These are phyloP conservation scores for Leccinellum rugosiceps DNA, from an alignment of 768 basidiomycete species.

Conservation along the genomic window DNA sequence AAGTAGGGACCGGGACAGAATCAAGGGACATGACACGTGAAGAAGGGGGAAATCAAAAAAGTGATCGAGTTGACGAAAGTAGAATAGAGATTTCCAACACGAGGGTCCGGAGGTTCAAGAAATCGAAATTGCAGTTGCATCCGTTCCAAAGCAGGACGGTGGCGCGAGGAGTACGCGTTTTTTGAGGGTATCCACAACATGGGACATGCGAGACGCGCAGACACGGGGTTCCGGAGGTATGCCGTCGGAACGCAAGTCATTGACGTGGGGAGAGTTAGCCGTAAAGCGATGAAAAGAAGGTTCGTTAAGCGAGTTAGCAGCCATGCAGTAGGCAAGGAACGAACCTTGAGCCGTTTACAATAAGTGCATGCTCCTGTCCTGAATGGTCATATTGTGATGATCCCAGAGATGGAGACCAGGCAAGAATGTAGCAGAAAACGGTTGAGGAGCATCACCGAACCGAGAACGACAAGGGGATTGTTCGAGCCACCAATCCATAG, in stretches of 20 bases:
- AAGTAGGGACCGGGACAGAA: not conserved
- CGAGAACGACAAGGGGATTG: slow-evolving; percentile 1
- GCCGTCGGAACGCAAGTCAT: slow-evolving; percentile 10
- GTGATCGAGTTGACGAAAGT: slow-evolving; percentile 6
- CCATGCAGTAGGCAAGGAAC: slow-evolving; percentile 23
- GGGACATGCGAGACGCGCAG: slow-evolving; percentile 7
- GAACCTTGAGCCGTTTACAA: slow-evolving; percentile 85
- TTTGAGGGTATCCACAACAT: slow-evolving; percentile 5
- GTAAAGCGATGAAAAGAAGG: slow-evolving; percentile 10
- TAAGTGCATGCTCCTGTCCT: slow-evolving; percentile 83
- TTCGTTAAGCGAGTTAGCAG: slow-evolving; percentile 19
- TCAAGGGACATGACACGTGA: slow-evolving; percentile 1
- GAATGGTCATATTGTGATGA: slow-evolving; percentile 10
- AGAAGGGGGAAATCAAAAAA: not conserved
- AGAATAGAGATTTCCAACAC: slow-evolving; percentile 11
- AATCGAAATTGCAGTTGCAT: slow-evolving; percentile 23
- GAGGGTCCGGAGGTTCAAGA: slow-evolving; percentile 27
- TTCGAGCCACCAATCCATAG: not conserved
- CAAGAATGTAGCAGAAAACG: slow-evolving; percentile 2
- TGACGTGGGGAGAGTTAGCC: slow-evolving; percentile 5
- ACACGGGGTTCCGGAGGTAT: slow-evolving; percentile 18
- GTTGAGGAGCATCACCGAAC: slow-evolving; percentile 13
- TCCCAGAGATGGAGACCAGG: slow-evolving; percentile 5
- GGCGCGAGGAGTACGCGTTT: slow-evolving; percentile 1
- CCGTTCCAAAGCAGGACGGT: slow-evolving; percentile 10